Evolutionary conservation across 192 early-diverging fungal genomes (phyloP).

Genomic region (Coemansia aciculifera): DNA sequence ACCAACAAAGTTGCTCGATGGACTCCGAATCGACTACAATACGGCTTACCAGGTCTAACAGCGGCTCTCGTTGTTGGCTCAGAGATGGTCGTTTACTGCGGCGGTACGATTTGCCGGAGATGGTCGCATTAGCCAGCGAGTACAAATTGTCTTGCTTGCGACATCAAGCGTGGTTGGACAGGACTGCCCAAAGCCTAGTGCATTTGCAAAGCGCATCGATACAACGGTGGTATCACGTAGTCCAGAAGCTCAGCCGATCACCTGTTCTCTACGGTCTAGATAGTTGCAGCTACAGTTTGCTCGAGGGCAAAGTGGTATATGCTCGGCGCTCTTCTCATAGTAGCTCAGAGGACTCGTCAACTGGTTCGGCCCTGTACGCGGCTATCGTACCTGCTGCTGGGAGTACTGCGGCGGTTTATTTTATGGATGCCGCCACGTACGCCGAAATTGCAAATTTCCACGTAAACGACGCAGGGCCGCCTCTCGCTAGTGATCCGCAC

Average conservation of each 20-base stretch:
- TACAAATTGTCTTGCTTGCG: conserved; percentile 1
- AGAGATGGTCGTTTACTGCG: conserved; percentile 26
- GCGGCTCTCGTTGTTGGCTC: conserved; percentile 23
- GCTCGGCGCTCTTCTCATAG: neutral
- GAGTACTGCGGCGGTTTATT: conserved; percentile 17
- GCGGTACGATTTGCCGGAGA: conserved; percentile 41
- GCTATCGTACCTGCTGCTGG: conserved; percentile 16
- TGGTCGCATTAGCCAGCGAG: conserved; percentile 37
- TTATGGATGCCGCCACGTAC: conserved; percentile 12
- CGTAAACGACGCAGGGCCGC: neutral
- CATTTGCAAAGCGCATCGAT: neutral
- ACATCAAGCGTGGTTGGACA: neutral
- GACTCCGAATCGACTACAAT: neutral
- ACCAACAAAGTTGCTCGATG: neutral
- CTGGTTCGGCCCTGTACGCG: neutral
- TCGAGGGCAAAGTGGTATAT: neutral
- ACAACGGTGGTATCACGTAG: neutral
- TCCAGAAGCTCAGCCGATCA: neutral
- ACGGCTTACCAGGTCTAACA: neutral
- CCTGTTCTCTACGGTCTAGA: neutral
- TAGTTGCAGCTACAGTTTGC: neutral
- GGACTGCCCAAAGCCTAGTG: neutral
- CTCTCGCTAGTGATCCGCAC: neutral
- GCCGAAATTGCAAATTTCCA: neutral
- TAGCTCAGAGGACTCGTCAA: neutral